A percentile compares a stretch with the other conserved stretches of the same genome.
These are phyloP conservation scores for Croton setiger DNA, from an alignment of 441 rosid species.

Conservation along the genomic window DNA sequence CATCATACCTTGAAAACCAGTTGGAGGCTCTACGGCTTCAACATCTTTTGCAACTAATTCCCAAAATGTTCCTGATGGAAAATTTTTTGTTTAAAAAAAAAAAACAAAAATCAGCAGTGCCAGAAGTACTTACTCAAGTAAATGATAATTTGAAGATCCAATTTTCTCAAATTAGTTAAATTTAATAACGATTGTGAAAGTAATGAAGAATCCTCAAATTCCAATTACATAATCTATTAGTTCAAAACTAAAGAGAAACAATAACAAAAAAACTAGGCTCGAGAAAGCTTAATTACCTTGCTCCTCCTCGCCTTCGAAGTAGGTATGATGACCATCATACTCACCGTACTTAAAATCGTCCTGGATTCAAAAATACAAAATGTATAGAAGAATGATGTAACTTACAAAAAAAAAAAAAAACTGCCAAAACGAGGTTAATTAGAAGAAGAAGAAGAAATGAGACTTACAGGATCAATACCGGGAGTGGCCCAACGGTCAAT, in stretches of 20 bases:
- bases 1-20: constrained; percentile 75
- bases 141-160: no score
- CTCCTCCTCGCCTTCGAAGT: constrained; percentile 57
- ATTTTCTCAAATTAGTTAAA: no score
- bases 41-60: constrained; percentile 60
- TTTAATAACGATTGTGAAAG: no score
- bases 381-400: no score
- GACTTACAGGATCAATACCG: constrained; percentile 49
- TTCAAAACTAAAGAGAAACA: neutral
- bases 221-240: neutral
- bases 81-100: no score
- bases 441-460: neutral
- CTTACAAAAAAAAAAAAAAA: no score
- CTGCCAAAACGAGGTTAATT: neutral
- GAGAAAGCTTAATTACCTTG: constrained; percentile 35
- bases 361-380: constrained; percentile 29
- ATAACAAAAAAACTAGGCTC: neutral
- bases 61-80: constrained; percentile 63
- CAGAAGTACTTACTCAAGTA: no score
- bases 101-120: no score
- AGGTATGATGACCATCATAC: constrained; percentile 85
- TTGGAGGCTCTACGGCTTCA: constrained; percentile 60
- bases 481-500: constrained; percentile 64
- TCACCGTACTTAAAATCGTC: constrained; percentile 77
- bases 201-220: neutral